A percentile compares a stretch with the other conserved stretches of the same genome.
phyloP scores from a whole-genome alignment of 345 rosid genomes.

The Rhodomyrtus tomentosa region DNA sequence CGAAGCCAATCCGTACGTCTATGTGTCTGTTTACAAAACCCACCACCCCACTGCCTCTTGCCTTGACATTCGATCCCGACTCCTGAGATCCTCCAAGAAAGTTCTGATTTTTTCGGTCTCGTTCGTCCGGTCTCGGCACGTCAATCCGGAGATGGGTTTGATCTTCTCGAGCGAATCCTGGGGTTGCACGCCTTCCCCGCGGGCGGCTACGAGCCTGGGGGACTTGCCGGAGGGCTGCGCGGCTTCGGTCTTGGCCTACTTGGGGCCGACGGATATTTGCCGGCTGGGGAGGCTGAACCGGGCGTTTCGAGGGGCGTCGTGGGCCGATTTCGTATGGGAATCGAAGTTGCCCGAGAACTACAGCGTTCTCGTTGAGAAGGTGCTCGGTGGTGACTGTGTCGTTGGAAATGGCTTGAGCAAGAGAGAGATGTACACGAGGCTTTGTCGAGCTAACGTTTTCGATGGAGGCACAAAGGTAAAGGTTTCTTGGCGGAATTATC shows the following conservation, averaged over 20 bases:
- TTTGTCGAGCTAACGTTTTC: conserved; percentile 48
- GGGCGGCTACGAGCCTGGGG: conserved; percentile 35
- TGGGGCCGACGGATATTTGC: conserved; percentile 86
- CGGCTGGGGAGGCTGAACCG: conserved; percentile 56
- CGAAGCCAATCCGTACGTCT: not conserved
- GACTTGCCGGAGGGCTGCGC: conserved; percentile 83
- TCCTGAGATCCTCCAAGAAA: not conserved
- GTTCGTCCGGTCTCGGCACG: not conserved
- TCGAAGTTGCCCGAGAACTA: conserved; percentile 77
- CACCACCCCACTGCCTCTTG: not conserved
- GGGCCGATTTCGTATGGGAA: conserved; percentile 97
- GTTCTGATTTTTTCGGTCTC: not conserved
- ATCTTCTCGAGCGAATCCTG: not conserved
- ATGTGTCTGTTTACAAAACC: not conserved
- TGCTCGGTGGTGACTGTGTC: conserved; percentile 39
- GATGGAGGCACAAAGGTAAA: conserved; percentile 74
- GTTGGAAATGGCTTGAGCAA: conserved; percentile 31
- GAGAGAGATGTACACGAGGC: conserved; percentile 55
- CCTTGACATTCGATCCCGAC: not conserved
- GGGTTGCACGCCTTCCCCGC: not conserved
- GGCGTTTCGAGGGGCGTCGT: conserved; percentile 82
- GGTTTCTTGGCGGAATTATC: not conserved
- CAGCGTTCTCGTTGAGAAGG: conserved; percentile 28
- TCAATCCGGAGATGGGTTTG: conserved; percentile 1
- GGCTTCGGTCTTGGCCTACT: conserved; percentile 44